Percentiles rank a stretch among this genome's conserved stretches.
Conservation (phyloP, 495 filamentous ascomycete genomes). For the Schizothecium vesticola region DNA sequence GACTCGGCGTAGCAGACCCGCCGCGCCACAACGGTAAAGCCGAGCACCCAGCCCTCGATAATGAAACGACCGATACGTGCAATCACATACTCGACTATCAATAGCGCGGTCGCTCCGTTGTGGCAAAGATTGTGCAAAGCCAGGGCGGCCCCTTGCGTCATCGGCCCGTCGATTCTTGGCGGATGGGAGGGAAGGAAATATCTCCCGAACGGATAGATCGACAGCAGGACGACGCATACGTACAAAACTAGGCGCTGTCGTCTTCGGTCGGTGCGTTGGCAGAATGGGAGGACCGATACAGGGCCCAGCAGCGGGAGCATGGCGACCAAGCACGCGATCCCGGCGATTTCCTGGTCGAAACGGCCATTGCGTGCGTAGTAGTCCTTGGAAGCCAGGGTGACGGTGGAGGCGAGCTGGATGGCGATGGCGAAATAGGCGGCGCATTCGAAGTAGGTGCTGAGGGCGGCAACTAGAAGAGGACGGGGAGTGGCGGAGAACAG, state of each 20-base stretch:
- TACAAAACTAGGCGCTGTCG: too few species aligned
- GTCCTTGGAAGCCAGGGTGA: constrained; percentile 28
- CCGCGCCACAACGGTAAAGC: too few species aligned
- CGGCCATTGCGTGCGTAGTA: constrained; percentile 7
- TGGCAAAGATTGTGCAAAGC: neutral
- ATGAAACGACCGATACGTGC: too few species aligned
- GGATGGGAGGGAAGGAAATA: too few species aligned
- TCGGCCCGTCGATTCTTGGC: neutral
- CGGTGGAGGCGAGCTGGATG: constrained; percentile 33
- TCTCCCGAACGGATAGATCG: neutral
- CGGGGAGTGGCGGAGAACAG: neutral
- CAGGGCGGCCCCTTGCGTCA: neutral
- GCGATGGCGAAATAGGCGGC: constrained; percentile 31
- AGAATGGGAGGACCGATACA: neutral
- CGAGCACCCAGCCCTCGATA: too few species aligned
- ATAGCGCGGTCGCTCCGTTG: too few species aligned
- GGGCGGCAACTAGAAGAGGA: neutral
- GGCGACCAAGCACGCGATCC: neutral
- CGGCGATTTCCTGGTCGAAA: neutral
- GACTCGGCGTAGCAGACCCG: too few species aligned
- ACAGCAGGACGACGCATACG: neutral
- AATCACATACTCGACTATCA: too few species aligned
- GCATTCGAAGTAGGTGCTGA: constrained; percentile 22
- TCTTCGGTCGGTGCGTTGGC: too few species aligned
- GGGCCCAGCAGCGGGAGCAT: neutral